Percentiles rank a stretch among this genome's conserved stretches.
These are phyloP conservation scores for Kuraishia hungarica DNA, from an alignment of 805 yeast species.

Conservation along the genomic window DNA sequence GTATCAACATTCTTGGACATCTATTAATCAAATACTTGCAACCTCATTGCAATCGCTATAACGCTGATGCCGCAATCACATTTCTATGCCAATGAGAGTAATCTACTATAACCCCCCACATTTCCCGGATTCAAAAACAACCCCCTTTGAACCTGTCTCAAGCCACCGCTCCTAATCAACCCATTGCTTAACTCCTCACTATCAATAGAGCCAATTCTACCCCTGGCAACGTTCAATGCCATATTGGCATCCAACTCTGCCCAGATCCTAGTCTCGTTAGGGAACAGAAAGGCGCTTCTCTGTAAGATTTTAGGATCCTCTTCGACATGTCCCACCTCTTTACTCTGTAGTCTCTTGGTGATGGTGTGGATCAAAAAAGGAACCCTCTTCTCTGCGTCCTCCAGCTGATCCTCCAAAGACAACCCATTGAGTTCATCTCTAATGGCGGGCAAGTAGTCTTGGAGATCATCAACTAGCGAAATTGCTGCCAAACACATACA, in stretches of 20 bases:
- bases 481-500: conserved; percentile 77
- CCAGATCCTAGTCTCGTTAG: conserved; percentile 68
- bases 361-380: conserved; percentile 53
- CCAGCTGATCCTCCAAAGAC: conserved; percentile 33
- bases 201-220: conserved; percentile 39
- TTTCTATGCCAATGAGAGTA: background rate
- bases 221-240: conserved; percentile 50
- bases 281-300: conserved; percentile 65
- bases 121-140: conserved; percentile 54
- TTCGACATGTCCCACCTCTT: background rate
- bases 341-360: conserved; percentile 27
- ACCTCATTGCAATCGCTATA: too few relatives aligned
- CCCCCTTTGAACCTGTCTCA: conserved; percentile 59
- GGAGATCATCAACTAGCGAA: conserved; percentile 51
- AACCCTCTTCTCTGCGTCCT: conserved; percentile 45
- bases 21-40: too few relatives aligned
- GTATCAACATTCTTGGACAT: too few relatives aligned
- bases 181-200: conserved; percentile 45
- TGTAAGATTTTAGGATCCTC: conserved; percentile 41
- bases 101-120: conserved; percentile 13
- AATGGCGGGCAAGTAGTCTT: conserved; percentile 51
- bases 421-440: conserved; percentile 55
- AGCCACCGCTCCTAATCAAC: conserved; percentile 35
- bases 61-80: background rate
- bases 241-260: conserved; percentile 43